Conservation (phyloP, 306 rosid genomes). For the Prunus campanulata region DNA sequence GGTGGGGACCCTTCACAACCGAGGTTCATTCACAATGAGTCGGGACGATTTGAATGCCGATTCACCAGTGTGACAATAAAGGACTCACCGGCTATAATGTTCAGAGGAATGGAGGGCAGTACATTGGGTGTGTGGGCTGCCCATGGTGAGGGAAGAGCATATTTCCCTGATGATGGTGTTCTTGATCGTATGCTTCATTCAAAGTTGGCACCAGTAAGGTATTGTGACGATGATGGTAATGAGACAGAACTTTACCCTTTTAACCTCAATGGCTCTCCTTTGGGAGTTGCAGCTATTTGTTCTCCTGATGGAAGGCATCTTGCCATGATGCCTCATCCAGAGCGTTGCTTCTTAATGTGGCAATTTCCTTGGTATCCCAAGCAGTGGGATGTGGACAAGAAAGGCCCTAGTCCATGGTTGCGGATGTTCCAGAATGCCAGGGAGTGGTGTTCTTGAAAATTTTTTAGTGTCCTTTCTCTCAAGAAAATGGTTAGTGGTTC, state of each 20-base stretch:
- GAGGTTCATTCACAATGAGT: slow-evolving; percentile 85
- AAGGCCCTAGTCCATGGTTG: slow-evolving; percentile 91
- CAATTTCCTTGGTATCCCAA: slow-evolving; percentile 92
- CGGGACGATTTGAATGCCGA: slow-evolving; percentile 91
- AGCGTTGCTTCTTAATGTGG: slow-evolving; percentile 96
- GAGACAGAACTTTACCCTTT: slow-evolving; percentile 79
- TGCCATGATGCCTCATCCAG: slow-evolving; percentile 98
- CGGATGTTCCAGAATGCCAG: slow-evolving; percentile 75
- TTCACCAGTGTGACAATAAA: slow-evolving; percentile 74
- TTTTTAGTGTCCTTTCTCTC: no score
- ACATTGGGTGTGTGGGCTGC: slow-evolving; percentile 90
- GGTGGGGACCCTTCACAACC: slow-evolving; percentile 90
- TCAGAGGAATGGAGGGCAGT: slow-evolving; percentile 78
- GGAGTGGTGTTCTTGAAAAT: slow-evolving; percentile 31
- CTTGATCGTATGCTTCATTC: slow-evolving; percentile 58
- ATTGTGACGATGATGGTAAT: slow-evolving; percentile 82
- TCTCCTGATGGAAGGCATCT: slow-evolving; percentile 94
- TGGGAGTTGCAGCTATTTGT: slow-evolving; percentile 90
- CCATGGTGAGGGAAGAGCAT: slow-evolving; percentile 93
- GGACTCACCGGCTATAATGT: slow-evolving; percentile 83
- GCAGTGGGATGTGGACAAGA: slow-evolving; percentile 72
- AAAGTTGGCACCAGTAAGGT: slow-evolving; percentile 72
- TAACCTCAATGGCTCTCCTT: slow-evolving; percentile 84
- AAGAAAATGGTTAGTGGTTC: no score
- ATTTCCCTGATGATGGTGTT: slow-evolving; percentile 75